Evolutionary conservation across 129 eudicot genomes (phyloP), one percentile per base, ranked within the genome.

Genomic region (Calendula officinalis): DNA sequence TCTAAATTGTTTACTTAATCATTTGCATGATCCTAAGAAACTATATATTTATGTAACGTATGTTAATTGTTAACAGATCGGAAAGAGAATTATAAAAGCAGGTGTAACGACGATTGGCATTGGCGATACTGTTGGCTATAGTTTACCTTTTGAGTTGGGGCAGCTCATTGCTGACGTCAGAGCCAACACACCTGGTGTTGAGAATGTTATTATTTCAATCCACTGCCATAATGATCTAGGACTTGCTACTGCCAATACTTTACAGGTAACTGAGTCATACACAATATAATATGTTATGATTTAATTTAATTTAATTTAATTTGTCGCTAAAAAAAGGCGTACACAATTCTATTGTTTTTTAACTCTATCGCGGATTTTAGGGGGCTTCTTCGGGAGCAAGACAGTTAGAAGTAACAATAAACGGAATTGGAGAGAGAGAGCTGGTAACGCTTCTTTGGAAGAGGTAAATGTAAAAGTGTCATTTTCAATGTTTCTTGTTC

Each of bases 381-480:
- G 98, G 98, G 14, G 96, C 89, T 62, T 70, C 66, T 76, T 83
- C 88, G 45, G 98, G 98, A 33, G 98, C 98, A 39, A 79, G 98
- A 68, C 98, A 92, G 58, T 43, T 92, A n/a, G 98, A 92, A 72
- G 95, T 88, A 45, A 92, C 98, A 14, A 85, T 92, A 57, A 88
- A 92, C 61, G 96, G 98, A 42, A 92, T 92, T 46, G 99, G 99
- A 42, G 99, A 94, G 99, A 94, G 52, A 77, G 99, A 81, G 99
- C 99, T 69, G 96, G 99, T 38, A 94, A 94, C 68, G 95, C 99
- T 52, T 88, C 99, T 51, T 52, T 92, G 47, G 99, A 92, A 78
- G 99, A 92, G 95, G 99, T 88, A 49, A 55, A 83, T 51, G 33
- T 64, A 46, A 56, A 4, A 14, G 16, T n/a, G 1, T 50, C 33